Evolutionary conservation across 140 eudicot genomes (phyloP).

Genomic region (Eryngium alpinum): DNA sequence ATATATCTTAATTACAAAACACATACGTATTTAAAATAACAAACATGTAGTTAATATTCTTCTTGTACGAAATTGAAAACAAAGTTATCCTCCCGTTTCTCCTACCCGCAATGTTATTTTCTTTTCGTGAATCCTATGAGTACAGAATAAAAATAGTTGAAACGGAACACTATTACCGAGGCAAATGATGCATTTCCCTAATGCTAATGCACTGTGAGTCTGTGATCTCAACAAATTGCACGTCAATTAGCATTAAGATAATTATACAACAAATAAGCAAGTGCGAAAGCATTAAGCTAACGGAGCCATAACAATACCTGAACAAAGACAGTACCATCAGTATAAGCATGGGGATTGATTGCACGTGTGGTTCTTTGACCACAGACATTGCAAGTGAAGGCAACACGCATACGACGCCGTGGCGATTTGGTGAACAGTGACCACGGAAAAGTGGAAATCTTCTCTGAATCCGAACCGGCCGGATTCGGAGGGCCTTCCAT

Average conservation of each 20-base stretch:
- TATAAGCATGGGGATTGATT: conserved; percentile 89
- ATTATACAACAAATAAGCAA: not conserved
- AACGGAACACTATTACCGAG: not conserved
- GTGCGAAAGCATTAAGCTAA: not conserved
- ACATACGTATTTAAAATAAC: not conserved
- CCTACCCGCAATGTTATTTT: too few relatives aligned
- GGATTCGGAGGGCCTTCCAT: conserved; percentile 90
- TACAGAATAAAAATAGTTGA: not conserved
- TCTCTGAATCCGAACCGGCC: conserved; percentile 47
- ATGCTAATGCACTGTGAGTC: not conserved
- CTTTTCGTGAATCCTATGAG: too few relatives aligned
- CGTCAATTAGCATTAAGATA: not conserved
- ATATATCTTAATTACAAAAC: not conserved
- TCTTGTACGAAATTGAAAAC: too few relatives aligned
- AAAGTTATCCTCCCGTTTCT: too few relatives aligned
- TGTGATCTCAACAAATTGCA: not conserved
- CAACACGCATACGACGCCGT: conserved; percentile 84
- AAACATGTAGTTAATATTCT: not conserved
- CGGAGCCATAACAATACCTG: conserved; percentile 42
- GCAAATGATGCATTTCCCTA: not conserved
- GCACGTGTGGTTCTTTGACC: conserved; percentile 89
- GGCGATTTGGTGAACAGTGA: conserved; percentile 94
- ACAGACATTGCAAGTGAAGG: conserved; percentile 91
- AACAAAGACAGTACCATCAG: conserved; percentile 93
- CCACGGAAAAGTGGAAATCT: conserved; percentile 82